Percentiles rank a stretch among this genome's conserved stretches.
Evolutionary conservation across 768 basidiomycete species (phyloP).

Genomic region (Filobasidium floriforme): DNA sequence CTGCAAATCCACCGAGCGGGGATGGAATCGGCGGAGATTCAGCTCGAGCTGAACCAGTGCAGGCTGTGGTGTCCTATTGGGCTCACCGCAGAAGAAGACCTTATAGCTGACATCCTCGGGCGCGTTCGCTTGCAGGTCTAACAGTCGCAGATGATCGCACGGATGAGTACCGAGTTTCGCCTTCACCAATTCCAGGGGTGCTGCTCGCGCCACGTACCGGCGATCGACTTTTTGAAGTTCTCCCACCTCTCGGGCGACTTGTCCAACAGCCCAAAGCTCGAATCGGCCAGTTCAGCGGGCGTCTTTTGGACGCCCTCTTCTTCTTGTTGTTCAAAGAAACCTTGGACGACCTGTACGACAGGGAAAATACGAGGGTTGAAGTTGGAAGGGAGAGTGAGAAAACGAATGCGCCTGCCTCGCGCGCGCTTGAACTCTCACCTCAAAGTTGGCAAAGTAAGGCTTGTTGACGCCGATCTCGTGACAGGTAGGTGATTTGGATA

Average conservation of each 20-base stretch:
- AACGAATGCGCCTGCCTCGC: not conserved
- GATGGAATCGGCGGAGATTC: not conserved
- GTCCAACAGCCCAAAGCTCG: conserved; percentile 4
- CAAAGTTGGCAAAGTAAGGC: not conserved
- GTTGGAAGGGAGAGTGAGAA: not conserved
- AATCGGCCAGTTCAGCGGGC: not conserved
- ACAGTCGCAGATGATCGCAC: not conserved
- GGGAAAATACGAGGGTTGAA: no score
- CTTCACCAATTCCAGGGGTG: not conserved
- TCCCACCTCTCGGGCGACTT: conserved; percentile 3
- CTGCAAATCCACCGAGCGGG: conserved; percentile 24
- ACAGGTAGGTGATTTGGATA: no score
- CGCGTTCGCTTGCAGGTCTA: conserved; percentile 25
- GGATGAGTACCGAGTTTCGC: not conserved
- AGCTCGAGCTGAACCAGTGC: not conserved
- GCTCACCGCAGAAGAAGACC: conserved; percentile 35
- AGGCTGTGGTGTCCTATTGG: no score
- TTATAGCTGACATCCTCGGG: conserved; percentile 36
- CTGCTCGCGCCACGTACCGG: not conserved
- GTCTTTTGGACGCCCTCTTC: not conserved
- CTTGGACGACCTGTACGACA: not conserved
- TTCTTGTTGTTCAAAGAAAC: not conserved
- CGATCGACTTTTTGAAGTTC: conserved; percentile 1
- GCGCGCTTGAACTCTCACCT: not conserved
- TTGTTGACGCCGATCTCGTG: not conserved